These are phyloP conservation scores for Rhododendron henanense DNA, from an alignment of 148 eudicot species.

Conservation along the genomic window DNA sequence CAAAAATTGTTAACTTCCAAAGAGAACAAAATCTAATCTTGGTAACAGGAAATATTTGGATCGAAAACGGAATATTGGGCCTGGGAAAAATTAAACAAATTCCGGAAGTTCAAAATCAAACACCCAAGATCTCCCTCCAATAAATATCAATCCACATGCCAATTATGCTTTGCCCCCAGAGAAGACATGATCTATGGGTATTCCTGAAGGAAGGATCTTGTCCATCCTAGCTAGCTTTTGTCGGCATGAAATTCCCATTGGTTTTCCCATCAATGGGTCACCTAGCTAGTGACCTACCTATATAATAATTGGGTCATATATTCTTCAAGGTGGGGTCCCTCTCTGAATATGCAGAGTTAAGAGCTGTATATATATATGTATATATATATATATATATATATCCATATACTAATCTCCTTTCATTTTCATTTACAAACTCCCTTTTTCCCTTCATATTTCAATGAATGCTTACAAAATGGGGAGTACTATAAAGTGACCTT, in stretches of 20 bases:
- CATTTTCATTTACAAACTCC: not conserved
- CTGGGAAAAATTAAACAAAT: not conserved
- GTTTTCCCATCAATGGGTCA: conserved; percentile 5
- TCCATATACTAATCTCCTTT: not conserved
- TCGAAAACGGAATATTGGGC: conserved; percentile 1
- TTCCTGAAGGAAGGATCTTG: conserved; percentile 15
- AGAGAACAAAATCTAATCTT: conserved; percentile 4
- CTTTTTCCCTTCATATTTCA: not conserved
- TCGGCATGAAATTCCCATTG: conserved; percentile 15
- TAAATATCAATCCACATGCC: not conserved
- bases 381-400: not conserved
- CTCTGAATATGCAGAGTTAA: not conserved
- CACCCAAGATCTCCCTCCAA: not conserved
- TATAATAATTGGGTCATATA: not conserved
- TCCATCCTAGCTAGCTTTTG: conserved; percentile 6
- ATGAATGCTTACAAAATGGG: not conserved
- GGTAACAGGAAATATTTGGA: conserved; percentile 7
- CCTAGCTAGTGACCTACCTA: not conserved
- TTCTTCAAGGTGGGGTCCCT: not conserved
- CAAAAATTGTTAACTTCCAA: not conserved
- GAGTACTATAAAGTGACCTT: not conserved
- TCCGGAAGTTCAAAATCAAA: not conserved
- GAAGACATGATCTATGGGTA: conserved; percentile 12
- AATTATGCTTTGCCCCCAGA: not conserved
- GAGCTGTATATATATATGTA: not conserved